phyloP scores from a whole-genome alignment of 1,139 yeast genomes.

The Blastobotrys elegans region DNA sequence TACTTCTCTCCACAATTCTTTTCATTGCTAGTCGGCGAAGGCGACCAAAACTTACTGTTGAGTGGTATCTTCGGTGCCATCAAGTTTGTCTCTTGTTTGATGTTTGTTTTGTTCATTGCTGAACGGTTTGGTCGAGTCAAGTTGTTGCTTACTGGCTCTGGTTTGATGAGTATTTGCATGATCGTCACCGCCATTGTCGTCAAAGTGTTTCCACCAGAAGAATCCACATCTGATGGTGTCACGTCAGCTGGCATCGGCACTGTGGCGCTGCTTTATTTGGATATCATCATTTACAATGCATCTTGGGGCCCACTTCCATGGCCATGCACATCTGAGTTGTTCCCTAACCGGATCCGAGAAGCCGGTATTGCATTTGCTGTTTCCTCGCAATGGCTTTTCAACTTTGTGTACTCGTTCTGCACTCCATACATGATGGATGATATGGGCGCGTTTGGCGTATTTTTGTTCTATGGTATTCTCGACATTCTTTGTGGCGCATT shows the following conservation, averaged over 20 bases:
- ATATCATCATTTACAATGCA: conserved; percentile 9
- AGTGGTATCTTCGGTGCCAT: conserved; percentile 25
- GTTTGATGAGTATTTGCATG: conserved; percentile 12
- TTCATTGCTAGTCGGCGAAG: conserved; percentile 41
- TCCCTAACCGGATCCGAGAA: conserved; percentile 3
- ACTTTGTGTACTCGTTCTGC: conserved; percentile 7
- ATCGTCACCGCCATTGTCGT: conserved; percentile 7
- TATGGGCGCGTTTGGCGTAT: conserved; percentile 8
- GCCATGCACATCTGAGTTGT: conserved; percentile 10
- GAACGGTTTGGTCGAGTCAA: conserved; percentile 12
- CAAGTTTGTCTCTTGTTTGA: conserved; percentile 16
- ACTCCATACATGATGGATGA: conserved; percentile 11
- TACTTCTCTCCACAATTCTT: conserved; percentile 68
- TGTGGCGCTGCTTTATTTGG: conserved; percentile 7
- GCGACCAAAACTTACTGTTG: conserved; percentile 36
- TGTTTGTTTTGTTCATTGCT: conserved; percentile 8
- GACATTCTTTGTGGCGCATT: conserved; percentile 8
- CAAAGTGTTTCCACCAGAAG: conserved; percentile 10
- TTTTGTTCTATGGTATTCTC: conserved; percentile 10
- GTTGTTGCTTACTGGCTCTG: conserved; percentile 7
- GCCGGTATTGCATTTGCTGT: conserved; percentile 7
- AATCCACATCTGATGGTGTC: neutral
- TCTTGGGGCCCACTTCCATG: conserved; percentile 12
- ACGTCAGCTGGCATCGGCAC: conserved; percentile 10
- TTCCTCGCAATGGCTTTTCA: conserved; percentile 8